Percentiles rank a stretch among this genome's conserved stretches.
These are phyloP conservation scores for Ceriops zippeliana DNA, from an alignment of 345 rosid species.

Conservation along the genomic window DNA sequence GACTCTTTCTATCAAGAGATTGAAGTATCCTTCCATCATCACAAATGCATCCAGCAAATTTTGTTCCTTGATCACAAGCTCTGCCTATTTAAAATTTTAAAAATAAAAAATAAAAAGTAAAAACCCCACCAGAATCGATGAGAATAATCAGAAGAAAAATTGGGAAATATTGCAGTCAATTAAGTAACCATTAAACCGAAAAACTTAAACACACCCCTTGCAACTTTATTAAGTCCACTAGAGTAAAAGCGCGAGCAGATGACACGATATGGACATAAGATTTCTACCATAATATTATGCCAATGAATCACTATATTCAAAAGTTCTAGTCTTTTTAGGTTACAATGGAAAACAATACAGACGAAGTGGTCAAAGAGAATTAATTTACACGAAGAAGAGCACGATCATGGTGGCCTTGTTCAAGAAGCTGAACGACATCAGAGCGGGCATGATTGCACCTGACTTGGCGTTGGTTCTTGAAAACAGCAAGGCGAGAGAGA, in stretches of 20 bases:
- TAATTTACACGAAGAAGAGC: slow-evolving; percentile 64
- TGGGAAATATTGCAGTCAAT: too few species aligned
- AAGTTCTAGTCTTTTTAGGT: too few species aligned
- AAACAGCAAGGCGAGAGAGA: slow-evolving; percentile 59
- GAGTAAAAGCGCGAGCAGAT: too few species aligned
- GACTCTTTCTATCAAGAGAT: slow-evolving; percentile 59
- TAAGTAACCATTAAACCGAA: too few species aligned
- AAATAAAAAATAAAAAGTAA: not conserved
- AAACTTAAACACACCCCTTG: too few species aligned
- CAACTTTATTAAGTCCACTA: too few species aligned
- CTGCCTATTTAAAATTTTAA: slow-evolving; percentile 34
- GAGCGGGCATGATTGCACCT: slow-evolving; percentile 54
- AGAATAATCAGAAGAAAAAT: too few species aligned
- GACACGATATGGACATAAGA: too few species aligned
- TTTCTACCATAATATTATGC: too few species aligned
- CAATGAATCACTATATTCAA: too few species aligned
- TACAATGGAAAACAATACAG: not conserved
- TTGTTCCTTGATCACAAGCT: slow-evolving; percentile 65
- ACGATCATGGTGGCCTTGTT: slow-evolving; percentile 58
- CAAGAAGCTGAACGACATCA: slow-evolving; percentile 76
- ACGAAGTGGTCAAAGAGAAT: not conserved
- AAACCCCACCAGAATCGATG: too few species aligned
- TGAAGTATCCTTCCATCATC: slow-evolving; percentile 61
- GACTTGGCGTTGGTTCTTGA: slow-evolving; percentile 63
- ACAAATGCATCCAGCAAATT: slow-evolving; percentile 58